These are phyloP conservation scores for Coniferiporia sulphurascens DNA, from an alignment of 1,284 basidiomycete genomes.

Conservation along the genomic window DNA sequence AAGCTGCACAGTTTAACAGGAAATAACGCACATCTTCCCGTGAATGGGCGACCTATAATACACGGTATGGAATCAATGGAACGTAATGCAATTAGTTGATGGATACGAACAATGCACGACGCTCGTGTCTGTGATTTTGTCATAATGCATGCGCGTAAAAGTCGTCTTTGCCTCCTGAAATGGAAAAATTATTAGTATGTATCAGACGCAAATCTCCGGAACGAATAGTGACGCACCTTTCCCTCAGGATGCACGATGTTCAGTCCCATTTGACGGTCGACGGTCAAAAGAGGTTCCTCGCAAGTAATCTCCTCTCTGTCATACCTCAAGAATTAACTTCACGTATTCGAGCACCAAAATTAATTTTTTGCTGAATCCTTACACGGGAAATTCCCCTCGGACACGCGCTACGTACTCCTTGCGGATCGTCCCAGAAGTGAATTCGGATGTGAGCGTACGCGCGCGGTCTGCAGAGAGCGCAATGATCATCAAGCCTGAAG, in stretches of 20 bases:
- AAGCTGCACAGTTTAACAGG: background rate
- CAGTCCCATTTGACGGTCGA: constrained; percentile 93
- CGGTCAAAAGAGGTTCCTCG: constrained; percentile 84
- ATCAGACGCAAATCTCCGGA: background rate
- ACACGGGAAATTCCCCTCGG: constrained; percentile 80
- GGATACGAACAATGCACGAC: constrained; percentile 76
- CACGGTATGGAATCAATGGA: constrained; percentile 12
- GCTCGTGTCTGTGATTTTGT: constrained; percentile 76
- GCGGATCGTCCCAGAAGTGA: constrained; percentile 71
- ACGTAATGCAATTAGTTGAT: constrained; percentile 2
- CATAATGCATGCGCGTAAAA: constrained; percentile 85
- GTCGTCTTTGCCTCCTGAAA: constrained; percentile 81
- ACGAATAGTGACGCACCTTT: constrained; percentile 48
- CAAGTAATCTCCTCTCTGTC: constrained; percentile 76
- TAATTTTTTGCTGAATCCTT: constrained; percentile 27
- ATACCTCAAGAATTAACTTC: background rate
- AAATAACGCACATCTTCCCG: constrained; percentile 75
- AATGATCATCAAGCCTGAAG: constrained; percentile 95
- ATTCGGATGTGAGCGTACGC: constrained; percentile 72
- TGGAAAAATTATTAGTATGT: background rate
- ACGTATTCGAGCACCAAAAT: constrained; percentile 3
- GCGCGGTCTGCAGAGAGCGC: constrained; percentile 76
- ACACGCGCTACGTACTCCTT: constrained; percentile 93
- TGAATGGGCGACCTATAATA: constrained; percentile 68
- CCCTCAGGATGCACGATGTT: constrained; percentile 94